Evolutionary conservation across 176 grass and related monocot species (phyloP), one percentile per base, ranked within the genome.

Genomic region (Musa troglodytarum): DNA sequence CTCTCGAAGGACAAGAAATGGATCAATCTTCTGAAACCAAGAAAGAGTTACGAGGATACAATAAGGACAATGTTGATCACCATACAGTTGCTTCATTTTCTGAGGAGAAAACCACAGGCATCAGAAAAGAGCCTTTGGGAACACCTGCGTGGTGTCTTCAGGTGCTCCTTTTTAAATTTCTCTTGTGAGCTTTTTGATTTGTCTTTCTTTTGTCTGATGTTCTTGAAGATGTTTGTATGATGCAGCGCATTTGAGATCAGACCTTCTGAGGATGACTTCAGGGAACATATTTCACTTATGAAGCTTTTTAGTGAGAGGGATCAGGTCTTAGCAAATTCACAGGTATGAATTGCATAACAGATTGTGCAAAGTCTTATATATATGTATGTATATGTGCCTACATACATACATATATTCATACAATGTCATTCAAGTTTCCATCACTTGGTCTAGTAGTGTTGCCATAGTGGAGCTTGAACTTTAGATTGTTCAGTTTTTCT

Each of bases 171-270:
- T 59, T 74, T 81, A 22, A 84, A 25, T 78, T 84, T 67, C 6
- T 81, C 70, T 57, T 78, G 59, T 79, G 5, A 68, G 52, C 17
- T 8, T 51, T 51, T 34, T 51, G 21, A 53, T 22, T 28, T 65
- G 49, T 76, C 17, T 53, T 65, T 54, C 54, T 24, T 34, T 74
- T 68, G 25, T 73, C 20, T 78, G 43, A 74, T 63, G 25, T 55
- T 87, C 66, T 73, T 25, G 15, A 63, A 72, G 19, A 10, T 12
- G 10, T 77, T 76, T 62, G 59, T 51, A n/a, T 87, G 74, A 85
- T 91, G 76, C 73, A 98, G 95, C 73, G 89, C 85, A 52, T 91
- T 93, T 77, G 90, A 98, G 64, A 73, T 63, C 59, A 84, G 82
- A 63, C 88, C 95, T 53, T 93, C 86, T 5, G 76, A 76, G 28